These are phyloP conservation scores for Pleurotus sapidus DNA, from an alignment of 768 basidiomycete species.

Conservation along the genomic window DNA sequence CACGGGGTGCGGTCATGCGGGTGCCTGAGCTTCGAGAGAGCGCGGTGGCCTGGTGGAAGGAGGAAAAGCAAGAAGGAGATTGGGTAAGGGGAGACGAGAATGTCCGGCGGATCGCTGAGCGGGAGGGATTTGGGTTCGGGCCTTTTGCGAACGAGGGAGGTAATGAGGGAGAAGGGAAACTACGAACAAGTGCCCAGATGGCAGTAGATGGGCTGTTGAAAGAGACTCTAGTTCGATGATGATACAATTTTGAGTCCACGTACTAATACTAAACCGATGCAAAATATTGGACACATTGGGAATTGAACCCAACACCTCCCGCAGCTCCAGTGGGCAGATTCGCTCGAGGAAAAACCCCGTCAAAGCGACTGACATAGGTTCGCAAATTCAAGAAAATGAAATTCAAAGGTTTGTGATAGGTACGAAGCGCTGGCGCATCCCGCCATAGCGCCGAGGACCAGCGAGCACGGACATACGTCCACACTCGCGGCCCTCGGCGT, in stretches of 20 bases:
- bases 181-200: constrained; percentile 28
- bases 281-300: constrained; percentile 8
- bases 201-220: constrained; percentile 19
- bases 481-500: no score
- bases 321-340: no score
- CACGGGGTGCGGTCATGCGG: constrained; percentile 57
- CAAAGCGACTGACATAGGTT: background rate
- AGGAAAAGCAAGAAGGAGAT: constrained; percentile 49
- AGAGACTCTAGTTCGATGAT: background rate
- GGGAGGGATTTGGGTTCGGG: constrained; percentile 39
- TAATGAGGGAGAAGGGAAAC: constrained; percentile 23
- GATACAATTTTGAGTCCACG: background rate
- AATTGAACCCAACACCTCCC: constrained; percentile 11
- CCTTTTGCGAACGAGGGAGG: constrained; percentile 17
- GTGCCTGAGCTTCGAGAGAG: constrained; percentile 42
- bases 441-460: no score
- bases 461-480: no score
- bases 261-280: no score
- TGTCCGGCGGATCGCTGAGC: constrained; percentile 45
- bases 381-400: constrained; percentile 26
- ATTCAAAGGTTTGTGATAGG: no score
- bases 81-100: constrained; percentile 44
- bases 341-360: no score
- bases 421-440: no score
- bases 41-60: constrained; percentile 55